Percentiles rank a stretch among this genome's conserved stretches.
Evolutionary conservation across 129 eudicot species (phyloP).

Genomic region (Chrysanthemum makinoi): DNA sequence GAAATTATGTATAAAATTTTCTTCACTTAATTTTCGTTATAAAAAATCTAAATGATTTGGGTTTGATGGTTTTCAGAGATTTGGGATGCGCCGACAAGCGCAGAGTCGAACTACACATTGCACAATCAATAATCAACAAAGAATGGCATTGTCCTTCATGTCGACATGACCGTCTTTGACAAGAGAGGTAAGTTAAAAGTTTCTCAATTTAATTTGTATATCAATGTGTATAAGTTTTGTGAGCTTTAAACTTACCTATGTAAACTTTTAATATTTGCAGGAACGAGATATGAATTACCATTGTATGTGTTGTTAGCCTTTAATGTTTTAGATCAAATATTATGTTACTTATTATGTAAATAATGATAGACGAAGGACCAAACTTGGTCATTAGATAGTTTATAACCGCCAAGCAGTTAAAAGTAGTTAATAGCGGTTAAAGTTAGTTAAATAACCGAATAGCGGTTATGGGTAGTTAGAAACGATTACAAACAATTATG

Average conservation of each 20-base stretch:
- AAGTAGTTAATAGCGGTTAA: too few relatives aligned
- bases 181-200: conserved; percentile 1
- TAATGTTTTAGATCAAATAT: too few relatives aligned
- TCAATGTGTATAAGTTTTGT: neutral
- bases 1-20: too few relatives aligned
- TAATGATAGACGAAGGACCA: too few relatives aligned
- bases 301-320: conserved; percentile 11
- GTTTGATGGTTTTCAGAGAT: conserved; percentile 14
- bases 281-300: conserved; percentile 25
- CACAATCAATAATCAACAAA: conserved; percentile 16
- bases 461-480: too few relatives aligned
- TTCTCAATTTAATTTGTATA: neutral
- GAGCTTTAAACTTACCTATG: neutral
- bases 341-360: too few relatives aligned
- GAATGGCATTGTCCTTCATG: conserved; percentile 1
- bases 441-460: too few relatives aligned
- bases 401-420: too few relatives aligned
- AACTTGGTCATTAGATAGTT: too few relatives aligned
- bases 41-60: neutral
- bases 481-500: too few relatives aligned
- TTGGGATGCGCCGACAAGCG: conserved; percentile 18
- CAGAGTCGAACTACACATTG: conserved; percentile 8
- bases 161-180: conserved; percentile 14
- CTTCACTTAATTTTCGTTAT: too few relatives aligned
- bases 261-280: neutral